These are phyloP conservation scores for Suhomyces sp. DNA, from an alignment of 805 yeast species.

Conservation along the genomic window DNA sequence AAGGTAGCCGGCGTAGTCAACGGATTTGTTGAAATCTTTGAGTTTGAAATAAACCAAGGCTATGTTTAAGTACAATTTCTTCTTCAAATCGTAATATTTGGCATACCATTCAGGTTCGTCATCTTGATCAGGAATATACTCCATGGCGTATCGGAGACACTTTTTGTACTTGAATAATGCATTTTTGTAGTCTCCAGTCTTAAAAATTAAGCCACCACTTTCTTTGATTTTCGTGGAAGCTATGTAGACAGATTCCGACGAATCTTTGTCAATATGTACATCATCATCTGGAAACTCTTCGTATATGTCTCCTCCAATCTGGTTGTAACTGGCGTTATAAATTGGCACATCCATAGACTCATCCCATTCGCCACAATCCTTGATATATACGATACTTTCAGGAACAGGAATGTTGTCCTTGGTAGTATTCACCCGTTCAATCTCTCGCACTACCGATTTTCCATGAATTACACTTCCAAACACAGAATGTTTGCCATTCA, in stretches of 20 bases:
- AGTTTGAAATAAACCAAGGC: slow-evolving; percentile 53
- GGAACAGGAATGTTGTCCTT: slow-evolving; percentile 46
- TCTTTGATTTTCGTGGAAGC: slow-evolving; percentile 61
- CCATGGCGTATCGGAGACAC: slow-evolving; percentile 67
- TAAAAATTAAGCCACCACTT: slow-evolving; percentile 63
- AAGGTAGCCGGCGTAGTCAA: slow-evolving; percentile 55
- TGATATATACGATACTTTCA: slow-evolving; percentile 44
- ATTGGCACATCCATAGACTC: slow-evolving; percentile 54
- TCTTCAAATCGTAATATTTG: slow-evolving; percentile 52
- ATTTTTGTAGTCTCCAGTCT: slow-evolving; percentile 47
- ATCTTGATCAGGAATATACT: slow-evolving; percentile 68
- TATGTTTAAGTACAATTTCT: slow-evolving; percentile 58
- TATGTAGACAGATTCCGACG: slow-evolving; percentile 49
- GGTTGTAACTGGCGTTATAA: slow-evolving; percentile 59
- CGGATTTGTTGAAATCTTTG: slow-evolving; percentile 47
- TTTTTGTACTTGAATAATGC: slow-evolving; percentile 66
- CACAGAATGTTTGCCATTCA: slow-evolving; percentile 72
- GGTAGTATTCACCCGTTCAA: slow-evolving; percentile 49
- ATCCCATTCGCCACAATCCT: slow-evolving; percentile 64
- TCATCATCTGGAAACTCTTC: slow-evolving; percentile 84
- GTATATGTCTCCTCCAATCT: slow-evolving; percentile 65
- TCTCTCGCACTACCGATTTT: slow-evolving; percentile 64
- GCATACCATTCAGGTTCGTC: slow-evolving; percentile 51
- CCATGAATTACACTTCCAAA: slow-evolving; percentile 73
- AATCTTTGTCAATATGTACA: slow-evolving; percentile 53